Evolutionary conservation across 768 basidiomycete genomes (phyloP), one percentile per base, ranked within the genome.

Genomic region (Macrolepiota dolichaula): DNA sequence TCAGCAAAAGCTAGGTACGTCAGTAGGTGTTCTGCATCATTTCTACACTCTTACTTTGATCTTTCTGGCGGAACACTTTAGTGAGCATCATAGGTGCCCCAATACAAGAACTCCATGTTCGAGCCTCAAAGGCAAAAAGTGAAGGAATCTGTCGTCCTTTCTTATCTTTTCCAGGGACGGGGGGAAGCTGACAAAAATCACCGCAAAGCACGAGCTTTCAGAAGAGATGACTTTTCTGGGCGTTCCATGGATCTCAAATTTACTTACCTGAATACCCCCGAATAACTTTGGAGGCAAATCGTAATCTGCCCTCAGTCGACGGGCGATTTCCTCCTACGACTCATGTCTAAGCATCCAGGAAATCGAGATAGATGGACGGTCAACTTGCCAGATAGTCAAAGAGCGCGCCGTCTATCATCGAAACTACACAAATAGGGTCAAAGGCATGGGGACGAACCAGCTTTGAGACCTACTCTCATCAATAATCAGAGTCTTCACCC

Each of bases 111-210:
- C 74, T 67, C 94, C 94, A 96, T n/a, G 80, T 76, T 13, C 80
- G 64, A 0, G 94, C 88, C 57, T 96, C 92, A 69, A 97, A 96
- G 2, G 89, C 86, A 71, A 96, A 96, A 5, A 63, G 71, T 4
- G 85, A 75, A 6, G 78, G 74, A 35, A 85, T 77, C 11, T 79
- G 44, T 65, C 81, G 61, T 64, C 80, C 80, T 52, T 84, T 75
- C 67, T 76, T 70, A 73, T 81, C 67, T 65, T 79, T 73, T 36
- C 75, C 77, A 12, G 82, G 77, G 0, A 96, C 91, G 1, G 94
- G 94, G 10, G 94, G 94, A 0, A 97, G 79, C 71, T 97, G 94
- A 69, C 86, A 95, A 71, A 96, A 96, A 69, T 97, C 94, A 6
- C 94, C 94, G 7, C 89, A 93, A 3, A 95, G 75, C 36, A 91